Percentiles rank a stretch among this genome's conserved stretches.
Conservation (phyloP, 192 early-diverging fungal genomes). For the Coemansia sp. region DNA sequence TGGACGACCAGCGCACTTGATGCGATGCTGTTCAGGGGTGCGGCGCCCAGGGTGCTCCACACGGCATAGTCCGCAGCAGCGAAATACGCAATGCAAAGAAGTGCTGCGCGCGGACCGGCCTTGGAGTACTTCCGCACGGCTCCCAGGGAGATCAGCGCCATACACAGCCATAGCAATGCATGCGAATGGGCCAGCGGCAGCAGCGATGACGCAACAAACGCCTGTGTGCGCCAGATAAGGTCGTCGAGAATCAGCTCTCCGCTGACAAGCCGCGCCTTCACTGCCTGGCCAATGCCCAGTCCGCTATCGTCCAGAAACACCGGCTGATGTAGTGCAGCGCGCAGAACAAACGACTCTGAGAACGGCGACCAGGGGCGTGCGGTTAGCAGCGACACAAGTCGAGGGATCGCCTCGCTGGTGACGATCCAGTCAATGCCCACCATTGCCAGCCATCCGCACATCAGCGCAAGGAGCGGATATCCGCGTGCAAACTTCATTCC, state of each 20-base stretch:
- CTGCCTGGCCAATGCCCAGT: background rate
- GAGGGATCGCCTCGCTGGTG: conserved; percentile 28
- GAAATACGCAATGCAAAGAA: conserved; percentile 29
- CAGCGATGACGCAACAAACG: conserved; percentile 7
- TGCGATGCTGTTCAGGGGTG: background rate
- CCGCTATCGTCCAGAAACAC: conserved; percentile 10
- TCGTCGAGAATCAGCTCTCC: conserved; percentile 38
- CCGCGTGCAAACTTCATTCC: conserved; percentile 22
- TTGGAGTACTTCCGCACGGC: conserved; percentile 9
- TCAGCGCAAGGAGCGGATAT: conserved; percentile 22
- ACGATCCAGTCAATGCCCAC: conserved; percentile 33
- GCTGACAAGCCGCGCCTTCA: conserved; percentile 7
- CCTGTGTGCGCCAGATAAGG: conserved; percentile 23
- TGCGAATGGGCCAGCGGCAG: conserved; percentile 25
- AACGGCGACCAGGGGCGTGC: conserved; percentile 27
- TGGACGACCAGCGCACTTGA: background rate
- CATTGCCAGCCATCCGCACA: conserved; percentile 28
- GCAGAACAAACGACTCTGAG: conserved; percentile 19
- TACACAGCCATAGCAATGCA: conserved; percentile 33
- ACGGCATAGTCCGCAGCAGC: conserved; percentile 19
- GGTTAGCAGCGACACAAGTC: conserved; percentile 21
- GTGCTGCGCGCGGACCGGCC: conserved; percentile 10
- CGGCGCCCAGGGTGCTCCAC: background rate
- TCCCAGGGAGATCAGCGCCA: conserved; percentile 20
- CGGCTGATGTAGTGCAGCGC: conserved; percentile 1